Evolutionary conservation across 768 basidiomycete genomes (phyloP).

Genomic region (Harrya chromipes): DNA sequence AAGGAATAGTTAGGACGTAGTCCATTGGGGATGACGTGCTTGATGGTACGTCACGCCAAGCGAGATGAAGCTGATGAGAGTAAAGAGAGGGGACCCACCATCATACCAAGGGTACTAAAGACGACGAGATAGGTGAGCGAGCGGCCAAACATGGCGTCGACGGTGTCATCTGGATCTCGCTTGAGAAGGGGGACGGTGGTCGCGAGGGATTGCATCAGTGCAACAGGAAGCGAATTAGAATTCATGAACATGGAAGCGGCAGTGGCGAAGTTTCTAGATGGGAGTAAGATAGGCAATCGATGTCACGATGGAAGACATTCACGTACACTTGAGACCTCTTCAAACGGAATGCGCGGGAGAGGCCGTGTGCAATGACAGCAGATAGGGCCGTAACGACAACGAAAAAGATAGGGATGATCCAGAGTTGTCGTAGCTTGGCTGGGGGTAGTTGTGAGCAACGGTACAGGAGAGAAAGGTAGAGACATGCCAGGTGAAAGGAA

Average conservation of each 20-base stretch:
- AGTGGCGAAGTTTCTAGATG: constrained; percentile 66
- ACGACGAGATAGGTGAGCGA: constrained; percentile 88
- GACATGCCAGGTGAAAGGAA: constrained; percentile 71
- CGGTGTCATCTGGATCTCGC: constrained; percentile 78
- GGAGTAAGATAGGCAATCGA: background rate
- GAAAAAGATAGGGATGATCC: constrained; percentile 87
- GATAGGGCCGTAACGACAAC: constrained; percentile 70
- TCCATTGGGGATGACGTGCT: background rate
- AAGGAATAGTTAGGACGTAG: background rate
- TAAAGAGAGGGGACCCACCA: constrained; percentile 50
- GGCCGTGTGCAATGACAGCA: constrained; percentile 58
- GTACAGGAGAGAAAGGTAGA: background rate
- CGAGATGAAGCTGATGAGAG: background rate
- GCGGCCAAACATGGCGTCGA: constrained; percentile 87
- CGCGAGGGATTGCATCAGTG: constrained; percentile 88
- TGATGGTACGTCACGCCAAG: background rate
- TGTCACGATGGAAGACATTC: background rate
- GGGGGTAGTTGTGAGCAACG: background rate
- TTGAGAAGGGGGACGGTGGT: constrained; percentile 78
- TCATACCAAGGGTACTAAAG: constrained; percentile 94
- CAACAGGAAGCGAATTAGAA: constrained; percentile 92
- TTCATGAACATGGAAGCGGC: constrained; percentile 91
- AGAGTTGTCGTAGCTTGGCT: constrained; percentile 79
- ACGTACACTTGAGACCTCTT: constrained; percentile 73
- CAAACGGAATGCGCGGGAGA: constrained; percentile 64